These are phyloP conservation scores for Acmispon strigosus DNA, from an alignment of 306 rosid species.

Conservation along the genomic window DNA sequence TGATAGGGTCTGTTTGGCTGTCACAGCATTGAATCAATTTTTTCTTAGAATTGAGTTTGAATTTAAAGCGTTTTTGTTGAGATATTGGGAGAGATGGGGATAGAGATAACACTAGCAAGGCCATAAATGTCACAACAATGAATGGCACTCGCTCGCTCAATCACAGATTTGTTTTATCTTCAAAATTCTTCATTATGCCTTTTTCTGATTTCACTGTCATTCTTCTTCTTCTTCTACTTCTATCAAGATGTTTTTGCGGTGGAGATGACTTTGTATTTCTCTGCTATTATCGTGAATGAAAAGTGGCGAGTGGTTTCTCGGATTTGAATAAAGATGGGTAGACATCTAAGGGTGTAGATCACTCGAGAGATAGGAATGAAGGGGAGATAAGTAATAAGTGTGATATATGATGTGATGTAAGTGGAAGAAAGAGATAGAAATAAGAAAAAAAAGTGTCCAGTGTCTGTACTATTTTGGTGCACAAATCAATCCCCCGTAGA, in stretches of 20 bases:
- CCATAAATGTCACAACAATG: neutral
- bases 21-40: slow-evolving; percentile 31
- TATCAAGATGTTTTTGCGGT: neutral
- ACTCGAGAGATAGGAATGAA: too few relatives aligned
- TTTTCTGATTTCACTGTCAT: too few relatives aligned
- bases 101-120: neutral
- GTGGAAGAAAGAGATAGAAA: too few relatives aligned
- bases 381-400: too few relatives aligned
- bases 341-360: too few relatives aligned
- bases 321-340: too few relatives aligned
- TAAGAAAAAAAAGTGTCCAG: too few relatives aligned
- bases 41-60: neutral
- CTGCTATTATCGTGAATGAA: neutral
- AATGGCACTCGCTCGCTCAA: neutral
- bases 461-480: too few relatives aligned
- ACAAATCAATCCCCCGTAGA: too few relatives aligned
- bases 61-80: slow-evolving; percentile 3
- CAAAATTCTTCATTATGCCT: neutral
- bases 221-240: neutral
- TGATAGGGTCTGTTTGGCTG: neutral
- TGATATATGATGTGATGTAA: too few relatives aligned
- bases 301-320: neutral
- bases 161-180: neutral
- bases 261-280: neutral
- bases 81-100: neutral